Conservation (phyloP, 371 early-diverging fungal species). For the Mortierella sp. region DNA sequence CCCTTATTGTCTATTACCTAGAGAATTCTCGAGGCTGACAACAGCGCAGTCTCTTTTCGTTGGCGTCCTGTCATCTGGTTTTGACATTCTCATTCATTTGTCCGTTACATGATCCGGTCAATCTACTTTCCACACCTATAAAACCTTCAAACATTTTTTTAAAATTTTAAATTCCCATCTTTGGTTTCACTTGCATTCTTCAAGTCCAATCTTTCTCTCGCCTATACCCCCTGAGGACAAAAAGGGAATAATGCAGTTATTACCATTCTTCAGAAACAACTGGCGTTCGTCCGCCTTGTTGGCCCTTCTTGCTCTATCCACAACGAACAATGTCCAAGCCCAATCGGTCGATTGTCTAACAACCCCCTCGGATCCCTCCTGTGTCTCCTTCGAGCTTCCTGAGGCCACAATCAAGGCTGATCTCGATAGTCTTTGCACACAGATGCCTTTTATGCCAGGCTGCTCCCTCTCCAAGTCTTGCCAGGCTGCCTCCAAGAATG, state of each 20-base stretch:
- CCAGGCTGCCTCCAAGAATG: constrained; percentile 34
- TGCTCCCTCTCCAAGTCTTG: constrained; percentile 62
- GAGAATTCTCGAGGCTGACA: not conserved
- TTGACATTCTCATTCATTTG: constrained; percentile 7
- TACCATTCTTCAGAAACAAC: constrained; percentile 10
- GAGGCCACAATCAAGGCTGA: constrained; percentile 48
- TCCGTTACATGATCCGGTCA: not conserved
- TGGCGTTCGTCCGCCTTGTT: constrained; percentile 1
- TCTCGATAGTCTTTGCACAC: constrained; percentile 61
- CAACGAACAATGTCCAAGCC: constrained; percentile 16
- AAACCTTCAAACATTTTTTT: not conserved
- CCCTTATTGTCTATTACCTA: not conserved
- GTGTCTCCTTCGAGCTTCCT: constrained; percentile 58
- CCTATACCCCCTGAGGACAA: constrained; percentile 5
- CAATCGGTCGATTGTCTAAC: constrained; percentile 42
- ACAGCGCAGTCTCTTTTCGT: not conserved
- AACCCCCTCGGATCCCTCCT: constrained; percentile 59
- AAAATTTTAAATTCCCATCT: not conserved
- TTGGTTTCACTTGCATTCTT: constrained; percentile 25
- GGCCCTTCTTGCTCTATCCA: constrained; percentile 9
- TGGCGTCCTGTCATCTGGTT: not conserved
- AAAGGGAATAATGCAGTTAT: constrained; percentile 18
- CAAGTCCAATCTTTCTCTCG: constrained; percentile 59
- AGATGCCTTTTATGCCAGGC: constrained; percentile 70
- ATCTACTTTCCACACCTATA: not conserved